Base-by-base conservation (phyloP, 2,329 filamentous ascomycete species). In the Colletotrichum simmondsii region DNA sequence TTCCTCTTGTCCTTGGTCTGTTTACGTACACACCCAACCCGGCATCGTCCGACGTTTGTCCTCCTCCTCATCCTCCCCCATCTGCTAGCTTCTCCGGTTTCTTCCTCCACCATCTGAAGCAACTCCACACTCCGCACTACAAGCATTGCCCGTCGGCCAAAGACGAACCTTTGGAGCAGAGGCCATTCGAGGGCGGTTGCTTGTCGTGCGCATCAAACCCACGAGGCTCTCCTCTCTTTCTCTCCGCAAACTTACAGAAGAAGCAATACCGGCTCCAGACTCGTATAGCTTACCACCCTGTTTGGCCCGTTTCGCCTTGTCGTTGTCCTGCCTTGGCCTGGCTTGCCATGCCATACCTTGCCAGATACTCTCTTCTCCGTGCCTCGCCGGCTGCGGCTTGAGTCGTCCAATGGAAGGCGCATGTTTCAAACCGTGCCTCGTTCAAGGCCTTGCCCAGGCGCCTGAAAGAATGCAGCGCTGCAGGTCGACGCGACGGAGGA, bases 61-160 rank as follows among this genome's bases (percentile, higher is more conserved):
- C 11, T 12, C 16, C 11, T 12, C 11, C 58, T 71, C 58, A 53
- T 28, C 59, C 32, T 64, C n/a, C 42, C 49, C 26, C 66, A 54
- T 52, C 64, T 30, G 35, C n/a, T 53, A 14, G 5, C 53, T 16
- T 54, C 69, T 69, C 70, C 56, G 59, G 60, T 56, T 70, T 70
- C 53, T 66, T 28, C 56, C 65, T 72, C 52, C 70, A 46, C 59
- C 65, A 69, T 72, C 65, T 70, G 70, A 72, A 70, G 65, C 70
- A 72, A 59, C 22, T 37, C 42, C 61, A 53, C 61, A 37, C 42
- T 37, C n/a, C 26, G n/a, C 60, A 49, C 19, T 70, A 37, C 30
- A 59, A 37, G 28, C 65, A 49, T 59, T 24, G 58, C n/a, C 54
- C 70, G n/a, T 68, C 58, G 58, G 42, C 59, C 59, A 58, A 57